Evolutionary conservation across 192 early-diverging fungal genomes (phyloP), one percentile per base, ranked within the genome.

Genomic region (Backusella australiensis): DNA sequence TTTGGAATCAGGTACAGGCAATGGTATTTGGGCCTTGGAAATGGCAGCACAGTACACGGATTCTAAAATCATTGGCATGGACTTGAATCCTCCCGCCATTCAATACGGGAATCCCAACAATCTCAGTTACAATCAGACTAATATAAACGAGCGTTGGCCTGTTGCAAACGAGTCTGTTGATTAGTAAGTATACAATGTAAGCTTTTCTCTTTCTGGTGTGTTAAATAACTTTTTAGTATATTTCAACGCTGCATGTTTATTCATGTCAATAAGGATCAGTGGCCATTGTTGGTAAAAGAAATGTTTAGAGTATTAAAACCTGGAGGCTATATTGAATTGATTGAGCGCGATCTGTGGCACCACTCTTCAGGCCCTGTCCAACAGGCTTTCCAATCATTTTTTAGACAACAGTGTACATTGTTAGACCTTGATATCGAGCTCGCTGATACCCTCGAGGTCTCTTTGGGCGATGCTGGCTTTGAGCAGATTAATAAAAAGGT

Each of bases 1-100:
- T 69, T 35, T 83, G 14, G 82, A 83, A n/a, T 39, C 79, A 17
- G 82, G 82, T 11, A 78, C 77, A 35, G 78, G 75, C n/a, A 79
- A 79, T 67, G 82, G 78, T 38, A 83, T 83, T 21, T 83, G 82
- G 82, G 75, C 78, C 5, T 42, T 80, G 1, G 82, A 83, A 72
- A 74, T 83, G 71, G 82, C 82, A 6, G 36, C 35, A 32, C 67
- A 76, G 44, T 75, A 71, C 41, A 75, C 72, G 2, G 6, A 67
- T 32, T 69, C 77, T 34, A 70, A 76, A 26, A 73, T 83, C 0
- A n/a, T 75, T 41, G 82, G 75, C 15, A 69, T 80, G 23, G 82
- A 80, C 38, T 21, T 77, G 3, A 76, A 69, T 21, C 46, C 78
- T 39, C 68, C 76, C 11, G 26, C 46, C 19, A 52, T 49, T 65